Evolutionary conservation across 331 rosid species (phyloP).

Genomic region (Acacia pycnantha): DNA sequence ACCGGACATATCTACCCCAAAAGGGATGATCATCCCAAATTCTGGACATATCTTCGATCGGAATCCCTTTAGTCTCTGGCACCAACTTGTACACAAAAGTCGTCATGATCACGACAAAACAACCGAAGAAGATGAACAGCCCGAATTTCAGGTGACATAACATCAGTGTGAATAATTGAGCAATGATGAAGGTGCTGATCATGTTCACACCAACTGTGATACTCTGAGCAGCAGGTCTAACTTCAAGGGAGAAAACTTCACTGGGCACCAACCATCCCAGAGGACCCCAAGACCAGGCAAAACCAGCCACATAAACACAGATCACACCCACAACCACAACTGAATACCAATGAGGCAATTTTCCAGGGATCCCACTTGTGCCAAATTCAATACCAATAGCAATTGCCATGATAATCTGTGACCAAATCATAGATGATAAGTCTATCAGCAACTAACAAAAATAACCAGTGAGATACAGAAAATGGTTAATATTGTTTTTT

Average conservation of each 20-base stretch:
- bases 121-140: slow-evolving; percentile 45
- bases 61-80: slow-evolving; percentile 52
- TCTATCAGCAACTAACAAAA: neutral
- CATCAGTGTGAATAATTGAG: slow-evolving; percentile 42
- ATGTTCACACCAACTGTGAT: slow-evolving; percentile 42
- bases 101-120: slow-evolving; percentile 47
- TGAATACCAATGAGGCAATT: slow-evolving; percentile 45
- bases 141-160: slow-evolving; percentile 51
- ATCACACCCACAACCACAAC: slow-evolving; percentile 30
- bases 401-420: slow-evolving; percentile 39
- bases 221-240: slow-evolving; percentile 47
- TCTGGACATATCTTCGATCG: slow-evolving; percentile 43
- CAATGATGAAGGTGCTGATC: slow-evolving; percentile 46
- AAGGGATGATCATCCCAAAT: slow-evolving; percentile 40
- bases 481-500: too few species aligned
- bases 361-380: slow-evolving; percentile 39
- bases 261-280: slow-evolving; percentile 52
- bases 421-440: neutral
- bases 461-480: neutral
- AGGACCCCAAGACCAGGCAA: slow-evolving; percentile 59
- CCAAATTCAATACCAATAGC: slow-evolving; percentile 48
- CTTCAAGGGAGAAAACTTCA: slow-evolving; percentile 44
- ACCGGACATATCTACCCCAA: slow-evolving; percentile 39
- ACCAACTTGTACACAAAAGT: slow-evolving; percentile 32
- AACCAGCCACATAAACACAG: slow-evolving; percentile 43